phyloP scores from a whole-genome alignment of 306 rosid genomes.

The Canavalia gladiata region DNA sequence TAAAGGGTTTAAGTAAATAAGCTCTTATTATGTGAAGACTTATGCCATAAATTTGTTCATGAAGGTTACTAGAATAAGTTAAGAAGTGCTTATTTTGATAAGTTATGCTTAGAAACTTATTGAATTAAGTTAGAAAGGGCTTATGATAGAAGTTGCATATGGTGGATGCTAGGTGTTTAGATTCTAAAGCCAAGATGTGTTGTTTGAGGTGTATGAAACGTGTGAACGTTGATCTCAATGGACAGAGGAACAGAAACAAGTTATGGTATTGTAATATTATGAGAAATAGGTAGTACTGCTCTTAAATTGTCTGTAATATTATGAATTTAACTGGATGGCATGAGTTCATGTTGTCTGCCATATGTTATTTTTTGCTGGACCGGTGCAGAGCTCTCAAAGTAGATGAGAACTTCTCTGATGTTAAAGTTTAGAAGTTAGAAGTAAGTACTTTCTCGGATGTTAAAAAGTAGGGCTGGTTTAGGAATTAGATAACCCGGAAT shows the following conservation, averaged over 20 bases:
- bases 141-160: background rate
- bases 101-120: no score
- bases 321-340: conserved; percentile 18
- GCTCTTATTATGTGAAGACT: no score
- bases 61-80: no score
- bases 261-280: conserved; percentile 19
- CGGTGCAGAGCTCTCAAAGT: conserved; percentile 11
- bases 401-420: conserved; percentile 4
- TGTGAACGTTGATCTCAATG: conserved; percentile 34
- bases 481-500: conserved; percentile 5
- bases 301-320: background rate
- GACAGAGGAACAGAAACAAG: conserved; percentile 3
- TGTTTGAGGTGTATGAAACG: conserved; percentile 10
- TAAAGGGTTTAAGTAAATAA: no score
- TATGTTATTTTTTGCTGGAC: background rate
- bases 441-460: background rate
- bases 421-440: background rate
- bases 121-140: no score
- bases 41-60: no score
- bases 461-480: conserved; percentile 23
- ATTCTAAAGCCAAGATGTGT: background rate
- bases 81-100: no score
- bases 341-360: conserved; percentile 15
- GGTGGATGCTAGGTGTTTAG: conserved; percentile 11
- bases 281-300: conserved; percentile 11